Base-by-base conservation (phyloP, 179 eudicot species). In the Beta corolliflora region DNA sequence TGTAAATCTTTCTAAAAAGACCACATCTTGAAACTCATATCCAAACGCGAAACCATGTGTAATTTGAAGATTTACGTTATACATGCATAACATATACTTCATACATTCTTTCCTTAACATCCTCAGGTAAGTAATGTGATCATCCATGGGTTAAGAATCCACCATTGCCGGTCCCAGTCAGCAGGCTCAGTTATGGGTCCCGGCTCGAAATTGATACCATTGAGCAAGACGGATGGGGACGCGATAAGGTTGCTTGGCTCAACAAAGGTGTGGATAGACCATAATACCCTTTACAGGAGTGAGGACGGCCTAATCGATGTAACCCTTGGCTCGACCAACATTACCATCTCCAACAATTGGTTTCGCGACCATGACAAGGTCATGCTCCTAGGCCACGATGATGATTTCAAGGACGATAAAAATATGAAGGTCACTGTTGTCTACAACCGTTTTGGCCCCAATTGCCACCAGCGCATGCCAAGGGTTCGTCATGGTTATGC, bases 401-500 rank as follows among this genome's bases (percentile, higher is more conserved):
- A 94, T 74, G 90, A 86, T 13, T 94, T 63, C 54, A 14, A 70
- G 23, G 79, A 85, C 12, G 98, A 94, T 79, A 89, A 81, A 83
- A 86, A 92, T 86, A 89, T 93, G 97, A 92, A 85, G 87, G 97
- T 92, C 56, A 94, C 97, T 0, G 94, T 93, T 6, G 96, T 86
- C 54, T 90, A 89, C 88, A 94, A 94, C 89, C 88, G 90, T 53
- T 94, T 94, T 58, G 97, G 98, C 50, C 94, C 98, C 16, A 83
- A 85, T 45, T 91, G 95, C 87, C 77, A 88, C 58, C 98, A 94
- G 54, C 91, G 93, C 16, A 94, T 94, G 97, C 97, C 98, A 44
- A 92, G 97, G 98, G 91, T 94, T 23, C 94, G 93, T 29, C 84
- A 87, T 61, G 98, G 98, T n/a, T 94, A 91, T 78, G 97, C 98